Evolutionary conservation across 768 basidiomycete species (phyloP).

Genomic region (Tylopilus sp.): DNA sequence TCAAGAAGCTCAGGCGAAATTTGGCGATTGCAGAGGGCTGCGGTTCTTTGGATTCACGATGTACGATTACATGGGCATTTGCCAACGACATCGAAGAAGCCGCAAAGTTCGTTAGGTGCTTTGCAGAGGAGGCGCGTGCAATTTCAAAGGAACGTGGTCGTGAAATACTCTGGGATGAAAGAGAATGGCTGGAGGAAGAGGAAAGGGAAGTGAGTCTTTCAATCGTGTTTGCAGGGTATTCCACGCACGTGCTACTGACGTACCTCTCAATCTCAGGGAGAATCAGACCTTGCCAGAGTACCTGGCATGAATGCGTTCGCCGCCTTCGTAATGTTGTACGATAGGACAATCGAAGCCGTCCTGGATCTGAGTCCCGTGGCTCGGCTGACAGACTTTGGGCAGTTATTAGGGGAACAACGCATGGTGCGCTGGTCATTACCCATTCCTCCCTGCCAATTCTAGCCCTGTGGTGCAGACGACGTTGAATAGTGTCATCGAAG

Average conservation of each 20-base stretch:
- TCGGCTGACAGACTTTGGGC: constrained; percentile 44
- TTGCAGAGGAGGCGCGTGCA: constrained; percentile 55
- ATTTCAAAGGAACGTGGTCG: constrained; percentile 39
- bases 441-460: constrained; percentile 3
- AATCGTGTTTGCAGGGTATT: constrained; percentile 10
- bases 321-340: constrained; percentile 59
- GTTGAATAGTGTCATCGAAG: constrained; percentile 37
- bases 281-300: constrained; percentile 51
- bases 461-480: constrained; percentile 23
- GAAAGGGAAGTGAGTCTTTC: constrained; percentile 42
- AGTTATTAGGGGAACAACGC: constrained; percentile 45
- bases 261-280: constrained; percentile 43
- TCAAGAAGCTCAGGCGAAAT: constrained; percentile 65
- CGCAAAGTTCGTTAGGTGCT: constrained; percentile 50
- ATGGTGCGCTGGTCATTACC: constrained; percentile 43
- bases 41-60: constrained; percentile 43
- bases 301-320: constrained; percentile 70
- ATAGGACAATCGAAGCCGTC: constrained; percentile 52
- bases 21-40: constrained; percentile 60
- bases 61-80: constrained; percentile 55
- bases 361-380: constrained; percentile 47
- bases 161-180: constrained; percentile 49
- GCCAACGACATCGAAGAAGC: constrained; percentile 57
- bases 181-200: constrained; percentile 62
- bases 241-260: constrained; percentile 13